Base-by-base conservation (phyloP, 2,329 filamentous ascomycete genomes). In the Cladosporium cucumerinum region DNA sequence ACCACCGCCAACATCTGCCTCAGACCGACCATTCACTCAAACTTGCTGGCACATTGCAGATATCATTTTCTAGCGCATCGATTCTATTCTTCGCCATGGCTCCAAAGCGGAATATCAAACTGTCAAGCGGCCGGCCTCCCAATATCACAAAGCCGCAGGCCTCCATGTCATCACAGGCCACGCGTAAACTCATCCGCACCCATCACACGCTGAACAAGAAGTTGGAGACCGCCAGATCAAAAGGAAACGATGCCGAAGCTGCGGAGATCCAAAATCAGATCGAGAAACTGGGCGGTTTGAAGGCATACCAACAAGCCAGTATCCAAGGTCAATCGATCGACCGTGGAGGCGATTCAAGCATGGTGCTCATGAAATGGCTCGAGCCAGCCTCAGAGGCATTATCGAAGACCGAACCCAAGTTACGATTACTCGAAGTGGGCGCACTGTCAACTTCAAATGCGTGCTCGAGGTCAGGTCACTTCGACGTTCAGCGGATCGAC, bases 361-460 rank as follows among this genome's bases (percentile, higher is more conserved):
- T 81, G 62, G 74, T 86, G 6, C 77, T 89, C 4, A 77, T 89
- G 51, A 79, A 86, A 66, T 89, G 87, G 87, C 77, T 89, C 32
- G 63, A 39, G 46, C 34, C 60, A 28, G 46, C 49, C n/a, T 43
- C 48, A 30, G 16, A 66, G 21, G 63, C 58, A 5, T n/a, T 66
- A 23, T 39, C 55, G 28, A 54, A 30, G 7, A 11, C 54, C 0
- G 48, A 61, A 23, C 60, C 60, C 1, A 58, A 5, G 14, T 76
- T 92, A 46, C 85, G 83, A 23, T 87, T 98, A 80, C 86, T 99
- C 7, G 95, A 99, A 78, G 88, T 99, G 58, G 95, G 95, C 8
- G 90, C 93, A 1, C 80, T 99, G 61, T 96, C 92, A 70, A 90
- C 88, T 2, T 84, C 85, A 46, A 99, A 99, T 76, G 90, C 89